phyloP scores from a whole-genome alignment of 2,329 filamentous ascomycete genomes.

The Thielaviopsis euricoi region DNA sequence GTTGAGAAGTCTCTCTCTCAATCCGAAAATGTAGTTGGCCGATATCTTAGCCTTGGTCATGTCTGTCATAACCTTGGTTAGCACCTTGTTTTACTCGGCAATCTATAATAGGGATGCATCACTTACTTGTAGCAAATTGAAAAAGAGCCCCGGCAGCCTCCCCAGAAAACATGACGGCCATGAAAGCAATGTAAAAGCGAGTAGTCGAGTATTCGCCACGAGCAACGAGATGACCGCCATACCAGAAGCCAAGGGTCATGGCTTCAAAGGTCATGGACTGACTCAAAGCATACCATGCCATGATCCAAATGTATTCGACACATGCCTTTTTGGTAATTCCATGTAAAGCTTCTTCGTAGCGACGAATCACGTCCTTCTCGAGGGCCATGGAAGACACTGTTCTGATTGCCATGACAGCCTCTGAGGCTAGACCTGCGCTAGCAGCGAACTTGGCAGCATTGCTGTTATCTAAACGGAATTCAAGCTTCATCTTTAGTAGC shows the following conservation, averaged over 20 bases:
- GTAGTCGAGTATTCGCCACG: slow-evolving; percentile 28
- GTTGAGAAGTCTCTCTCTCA: slow-evolving; percentile 20
- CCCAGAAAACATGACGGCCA: slow-evolving; percentile 30
- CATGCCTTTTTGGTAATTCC: slow-evolving; percentile 19
- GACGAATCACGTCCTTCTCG: slow-evolving; percentile 24
- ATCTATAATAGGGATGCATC: neutral
- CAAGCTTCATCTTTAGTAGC: slow-evolving; percentile 31
- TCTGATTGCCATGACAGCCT: slow-evolving; percentile 31
- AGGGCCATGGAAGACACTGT: slow-evolving; percentile 32
- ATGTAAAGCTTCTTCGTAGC: slow-evolving; percentile 20
- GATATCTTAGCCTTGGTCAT: slow-evolving; percentile 32
- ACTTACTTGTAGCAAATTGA: slow-evolving; percentile 28
- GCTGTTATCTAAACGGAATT: slow-evolving; percentile 28
- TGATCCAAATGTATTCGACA: slow-evolving; percentile 21
- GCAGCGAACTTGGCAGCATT: slow-evolving; percentile 27
- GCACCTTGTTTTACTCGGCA: neutral
- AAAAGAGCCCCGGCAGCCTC: slow-evolving; percentile 27
- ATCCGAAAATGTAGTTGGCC: slow-evolving; percentile 31
- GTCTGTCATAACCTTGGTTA: slow-evolving; percentile 12
- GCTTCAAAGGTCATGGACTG: slow-evolving; percentile 24
- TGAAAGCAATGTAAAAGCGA: slow-evolving; percentile 35
- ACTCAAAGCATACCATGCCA: slow-evolving; percentile 25
- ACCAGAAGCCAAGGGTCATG: slow-evolving; percentile 26
- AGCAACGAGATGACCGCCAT: slow-evolving; percentile 24
- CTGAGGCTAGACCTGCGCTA: slow-evolving; percentile 32